These are phyloP conservation scores for Microbotryum silenes-acaulis DNA, from an alignment of 1,284 basidiomycete species.

Conservation along the genomic window DNA sequence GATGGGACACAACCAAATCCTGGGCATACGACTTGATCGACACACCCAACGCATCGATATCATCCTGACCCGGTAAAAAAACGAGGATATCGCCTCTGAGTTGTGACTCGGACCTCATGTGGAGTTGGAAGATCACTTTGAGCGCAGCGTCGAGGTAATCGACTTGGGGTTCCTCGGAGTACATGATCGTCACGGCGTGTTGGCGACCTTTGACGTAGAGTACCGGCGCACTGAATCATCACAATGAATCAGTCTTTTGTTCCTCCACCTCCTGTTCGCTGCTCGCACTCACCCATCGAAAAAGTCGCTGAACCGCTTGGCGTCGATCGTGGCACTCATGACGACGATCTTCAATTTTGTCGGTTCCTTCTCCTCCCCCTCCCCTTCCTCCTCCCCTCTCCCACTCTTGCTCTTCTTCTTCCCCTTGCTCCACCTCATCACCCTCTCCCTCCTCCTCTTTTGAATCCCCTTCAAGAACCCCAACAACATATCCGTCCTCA, in stretches of 20 bases:
- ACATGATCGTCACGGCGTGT: conserved; percentile 61
- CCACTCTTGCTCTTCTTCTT: conserved; percentile 40
- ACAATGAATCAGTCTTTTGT: conserved; percentile 36
- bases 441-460: conserved; percentile 39
- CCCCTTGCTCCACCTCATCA: conserved; percentile 39
- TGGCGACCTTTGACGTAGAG: conserved; percentile 88
- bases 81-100: conserved; percentile 83
- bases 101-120: conserved; percentile 43
- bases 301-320: conserved; percentile 83
- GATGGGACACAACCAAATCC: conserved; percentile 18
- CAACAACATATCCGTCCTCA: conserved; percentile 90
- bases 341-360: conserved; percentile 72
- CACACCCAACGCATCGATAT: conserved; percentile 80
- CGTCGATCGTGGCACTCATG: conserved; percentile 96
- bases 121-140: conserved; percentile 84
- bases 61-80: conserved; percentile 93
- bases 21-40: conserved; percentile 54
- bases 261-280: too few relatives aligned
- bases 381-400: conserved; percentile 35
- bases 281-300: conserved; percentile 58
- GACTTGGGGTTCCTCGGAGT: conserved; percentile 60
- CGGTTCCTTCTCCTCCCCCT: conserved; percentile 50
- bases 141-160: conserved; percentile 87
- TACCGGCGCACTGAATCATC: conserved; percentile 59
- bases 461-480: conserved; percentile 65